Base-by-base conservation (phyloP, 164 flowering plant genomes). In the Tetrastigma voinierianum region DNA sequence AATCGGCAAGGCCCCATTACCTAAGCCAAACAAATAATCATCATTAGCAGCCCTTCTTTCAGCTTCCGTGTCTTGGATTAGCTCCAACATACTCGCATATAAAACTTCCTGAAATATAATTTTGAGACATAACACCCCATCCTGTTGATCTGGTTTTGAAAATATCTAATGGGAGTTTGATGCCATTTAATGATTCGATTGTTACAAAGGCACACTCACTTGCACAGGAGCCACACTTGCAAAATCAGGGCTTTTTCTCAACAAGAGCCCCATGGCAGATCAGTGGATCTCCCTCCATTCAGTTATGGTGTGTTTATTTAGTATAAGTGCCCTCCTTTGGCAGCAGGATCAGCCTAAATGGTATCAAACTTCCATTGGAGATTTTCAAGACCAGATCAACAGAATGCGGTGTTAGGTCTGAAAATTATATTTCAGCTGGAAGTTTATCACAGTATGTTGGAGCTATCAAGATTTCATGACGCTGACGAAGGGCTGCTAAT, bases 71-170 rank as follows among this genome's bases (percentile, higher is more conserved):
- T 4, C 40, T 25, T 25, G 40, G 10, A n/a, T n/a, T 16, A 83
- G 81, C 68, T 85, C 84, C 19, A 1, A 85, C 84, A 73, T 79
- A 88, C 67, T 85, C 93, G 71, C 93, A 88, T 48, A n/a, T n/a
- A n/a, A 90, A 90, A 48, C 77, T 58, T 17, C 96, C 80, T 17
- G 88, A 87, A 17, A 90, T 90, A 16, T 87, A 86, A 75, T 88
- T 91, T 91, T 87, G 85, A 12, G 93, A 84, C 51, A 91, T 77
- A n/a, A 90, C 69, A 32, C 91, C 96, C 96, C 96, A 88, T 10
- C 96, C 96, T 70, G 51, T 81, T 61, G 81, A 81, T 67, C 64
- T 82, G 1, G 96, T 88, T 72, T 80, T 88, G 46, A 88, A 90
- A 51, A 90, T 90, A 73, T 90, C 96, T 61, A 90, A 66, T 13